phyloP scores from a whole-genome alignment of 148 eudicot species.

The Polygonum aviculare region DNA sequence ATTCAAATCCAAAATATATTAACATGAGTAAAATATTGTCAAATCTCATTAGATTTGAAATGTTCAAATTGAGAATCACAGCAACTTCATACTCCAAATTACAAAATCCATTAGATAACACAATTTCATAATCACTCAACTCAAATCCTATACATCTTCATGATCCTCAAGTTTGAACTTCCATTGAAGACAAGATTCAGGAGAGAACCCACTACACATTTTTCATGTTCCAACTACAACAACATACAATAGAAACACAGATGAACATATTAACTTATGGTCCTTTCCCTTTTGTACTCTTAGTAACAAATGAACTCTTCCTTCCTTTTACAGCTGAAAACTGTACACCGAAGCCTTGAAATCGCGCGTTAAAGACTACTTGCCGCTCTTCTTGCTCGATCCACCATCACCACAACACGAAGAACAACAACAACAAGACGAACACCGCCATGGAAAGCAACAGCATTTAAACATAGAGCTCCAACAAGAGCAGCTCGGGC shows the following conservation, averaged over 20 bases:
- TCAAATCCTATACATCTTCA: background rate
- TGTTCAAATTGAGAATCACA: too few species aligned
- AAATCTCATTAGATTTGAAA: too few species aligned
- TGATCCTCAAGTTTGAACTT: background rate
- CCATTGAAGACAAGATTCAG: background rate
- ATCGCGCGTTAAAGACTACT: background rate
- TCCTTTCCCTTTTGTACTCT: background rate
- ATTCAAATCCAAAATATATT: too few species aligned
- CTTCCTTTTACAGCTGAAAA: background rate
- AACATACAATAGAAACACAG: background rate
- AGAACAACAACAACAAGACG: background rate
- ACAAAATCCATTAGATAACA: background rate
- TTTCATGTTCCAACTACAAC: background rate
- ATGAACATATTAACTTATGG: constrained; percentile 5
- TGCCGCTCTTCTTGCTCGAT: background rate
- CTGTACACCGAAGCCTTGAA: background rate
- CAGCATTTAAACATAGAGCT: background rate
- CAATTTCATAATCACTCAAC: background rate
- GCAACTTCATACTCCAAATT: too few species aligned
- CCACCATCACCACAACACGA: background rate
- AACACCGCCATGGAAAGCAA: background rate
- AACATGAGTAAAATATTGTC: too few species aligned
- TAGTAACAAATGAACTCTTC: background rate
- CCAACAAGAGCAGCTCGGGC: constrained; percentile 6
- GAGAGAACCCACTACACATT: background rate